Conservation (phyloP, 345 rosid species). For the Sonneratia caseolaris region DNA sequence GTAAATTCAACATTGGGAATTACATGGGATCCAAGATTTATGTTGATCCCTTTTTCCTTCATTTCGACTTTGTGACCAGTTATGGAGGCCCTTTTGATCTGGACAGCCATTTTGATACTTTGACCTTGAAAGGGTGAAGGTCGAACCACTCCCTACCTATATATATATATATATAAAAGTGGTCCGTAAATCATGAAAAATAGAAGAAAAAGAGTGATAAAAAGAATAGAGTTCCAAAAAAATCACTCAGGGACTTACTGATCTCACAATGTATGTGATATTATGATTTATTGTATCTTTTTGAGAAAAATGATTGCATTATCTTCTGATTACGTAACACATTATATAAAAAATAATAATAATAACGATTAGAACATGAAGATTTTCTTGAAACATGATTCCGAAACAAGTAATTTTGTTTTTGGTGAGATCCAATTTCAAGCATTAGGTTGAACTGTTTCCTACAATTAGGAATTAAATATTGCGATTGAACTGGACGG, state of each 20-base stretch:
- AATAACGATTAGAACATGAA: no score
- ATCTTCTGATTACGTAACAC: no score
- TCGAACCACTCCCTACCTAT: background rate
- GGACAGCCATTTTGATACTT: background rate
- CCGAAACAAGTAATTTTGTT: background rate
- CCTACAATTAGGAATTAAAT: background rate
- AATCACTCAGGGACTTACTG: no score
- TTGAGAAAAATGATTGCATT: no score
- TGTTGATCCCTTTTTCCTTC: background rate
- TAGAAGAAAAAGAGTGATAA: no score
- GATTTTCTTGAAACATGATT: slow-evolving; percentile 15
- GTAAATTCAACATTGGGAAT: background rate
- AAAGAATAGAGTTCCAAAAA: no score
- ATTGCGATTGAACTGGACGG: background rate
- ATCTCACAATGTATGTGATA: no score
- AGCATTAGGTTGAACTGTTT: background rate
- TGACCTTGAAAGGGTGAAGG: background rate
- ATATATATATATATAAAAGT: no score
- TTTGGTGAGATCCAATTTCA: background rate
- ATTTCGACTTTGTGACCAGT: background rate
- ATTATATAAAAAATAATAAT: no score
- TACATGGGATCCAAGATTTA: background rate
- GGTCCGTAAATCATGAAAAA: no score
- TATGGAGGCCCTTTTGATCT: background rate
- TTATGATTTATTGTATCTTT: no score